Evolutionary conservation across 2,329 filamentous ascomycete genomes (phyloP).

Genomic region (Aspergillus sojae): DNA sequence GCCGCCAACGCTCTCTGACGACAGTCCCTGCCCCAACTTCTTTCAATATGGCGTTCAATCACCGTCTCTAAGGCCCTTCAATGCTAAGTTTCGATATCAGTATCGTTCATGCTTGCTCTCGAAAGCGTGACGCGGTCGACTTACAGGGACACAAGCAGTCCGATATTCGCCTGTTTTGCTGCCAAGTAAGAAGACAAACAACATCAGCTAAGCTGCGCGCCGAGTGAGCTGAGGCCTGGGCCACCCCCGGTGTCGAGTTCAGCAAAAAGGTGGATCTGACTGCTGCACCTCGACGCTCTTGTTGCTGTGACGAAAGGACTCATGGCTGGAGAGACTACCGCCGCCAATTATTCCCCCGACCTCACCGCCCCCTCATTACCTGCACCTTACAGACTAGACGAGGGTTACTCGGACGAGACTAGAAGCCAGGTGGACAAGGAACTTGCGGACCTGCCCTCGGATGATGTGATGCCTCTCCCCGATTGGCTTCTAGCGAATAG

Average conservation of each 20-base stretch:
- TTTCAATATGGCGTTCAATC: neutral
- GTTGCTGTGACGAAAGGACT: constrained; percentile 3
- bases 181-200: neutral
- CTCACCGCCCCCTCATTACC: constrained; percentile 34
- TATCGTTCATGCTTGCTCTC: neutral
- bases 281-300: neutral
- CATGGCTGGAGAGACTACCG: constrained; percentile 36
- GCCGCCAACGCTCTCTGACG: neutral
- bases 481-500: constrained; percentile 58
- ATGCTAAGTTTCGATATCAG: neutral
- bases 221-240: neutral
- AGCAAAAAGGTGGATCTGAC: neutral
- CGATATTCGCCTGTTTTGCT: neutral
- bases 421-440: constrained; percentile 50
- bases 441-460: constrained; percentile 34
- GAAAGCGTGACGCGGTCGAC: neutral
- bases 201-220: neutral
- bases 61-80: neutral
- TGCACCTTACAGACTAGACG: constrained; percentile 67
- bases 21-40: neutral
- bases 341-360: constrained; percentile 28
- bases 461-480: constrained; percentile 51
- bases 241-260: neutral
- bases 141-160: neutral
- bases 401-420: constrained; percentile 82